Evolutionary conservation across 2,329 filamentous ascomycete genomes (phyloP), one percentile per base, ranked within the genome.

Genomic region (Monosporascus sp.): DNA sequence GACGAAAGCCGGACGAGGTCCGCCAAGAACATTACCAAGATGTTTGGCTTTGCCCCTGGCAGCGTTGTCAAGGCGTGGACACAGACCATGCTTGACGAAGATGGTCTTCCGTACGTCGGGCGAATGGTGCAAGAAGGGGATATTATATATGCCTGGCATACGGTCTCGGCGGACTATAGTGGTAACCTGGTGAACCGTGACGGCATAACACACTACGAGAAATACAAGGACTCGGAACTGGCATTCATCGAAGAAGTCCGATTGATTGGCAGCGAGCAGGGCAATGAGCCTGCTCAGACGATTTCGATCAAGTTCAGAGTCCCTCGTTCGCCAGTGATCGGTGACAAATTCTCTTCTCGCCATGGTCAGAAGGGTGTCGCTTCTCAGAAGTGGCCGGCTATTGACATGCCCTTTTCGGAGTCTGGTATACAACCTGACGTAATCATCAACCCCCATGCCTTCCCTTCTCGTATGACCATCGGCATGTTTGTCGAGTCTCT

Each of bases 371-470:
- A 99, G 74, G 94, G 94, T 84, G 94, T 97, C 49, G 87, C 83
- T 65, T 97, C 91, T 18, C 93, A 97, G 69, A 94, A 97, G 70
- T 99, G 94, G 91, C 94, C 92, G 0, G 82, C 86, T 2, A 77
- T 89, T 54, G 92, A 97, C 69, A 94, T 99, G 89, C 94, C 94
- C 3, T 99, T 97, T 73, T 91, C 90, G 3, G 94, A 99, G 74
- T 89, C 88, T 6, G 94, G 94, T 51, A 97, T 99, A 56, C 92
- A 97, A 67, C 94, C 94, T 9, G 94, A 99, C 72, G 81, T 96
- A 64, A 99, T 99, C 72, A 99, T 99, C 79, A 99, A 99, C 75
- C 94, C 94, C 41, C 94, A 99, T 80, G 94, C 94, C 67, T 99
- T 99, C 81, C 94, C 94, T 7, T 97, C 93, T 46, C 92, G 94